Percentiles rank a stretch among this genome's conserved stretches.
Conservation (phyloP, 163 green algal genomes). For the Coccomyxa subellipsoidea region DNA sequence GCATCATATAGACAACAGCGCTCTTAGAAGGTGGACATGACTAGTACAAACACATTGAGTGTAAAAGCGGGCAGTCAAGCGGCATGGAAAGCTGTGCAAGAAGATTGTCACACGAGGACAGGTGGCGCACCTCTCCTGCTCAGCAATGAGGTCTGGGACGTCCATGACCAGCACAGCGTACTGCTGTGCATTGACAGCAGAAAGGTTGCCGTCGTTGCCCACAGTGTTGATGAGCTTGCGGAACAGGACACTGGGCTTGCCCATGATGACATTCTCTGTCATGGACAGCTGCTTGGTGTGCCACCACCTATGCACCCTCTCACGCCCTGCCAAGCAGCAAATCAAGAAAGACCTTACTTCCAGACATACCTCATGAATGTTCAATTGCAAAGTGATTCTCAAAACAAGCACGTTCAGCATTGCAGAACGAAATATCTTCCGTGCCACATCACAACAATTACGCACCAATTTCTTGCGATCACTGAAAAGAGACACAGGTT, state of each 20-base stretch:
- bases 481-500: too few species aligned
- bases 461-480: too few species aligned
- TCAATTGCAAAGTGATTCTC: too few species aligned
- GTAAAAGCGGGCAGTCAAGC: too few species aligned
- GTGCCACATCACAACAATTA: too few species aligned
- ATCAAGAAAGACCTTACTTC: background rate
- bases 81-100: too few species aligned
- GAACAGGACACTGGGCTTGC: slow-evolving; percentile 57
- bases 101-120: background rate
- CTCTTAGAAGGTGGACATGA: too few species aligned
- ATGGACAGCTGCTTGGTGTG: slow-evolving; percentile 11
- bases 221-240: slow-evolving; percentile 37
- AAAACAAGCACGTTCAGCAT: too few species aligned
- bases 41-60: too few species aligned
- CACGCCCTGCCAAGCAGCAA: slow-evolving; percentile 6
- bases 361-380: too few species aligned
- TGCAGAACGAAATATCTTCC: too few species aligned
- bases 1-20: background rate
- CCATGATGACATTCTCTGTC: slow-evolving; percentile 9
- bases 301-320: slow-evolving; percentile 30
- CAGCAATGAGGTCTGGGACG: slow-evolving; percentile 32
- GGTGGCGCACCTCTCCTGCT: slow-evolving; percentile 15
- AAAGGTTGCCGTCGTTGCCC: slow-evolving; percentile 22
- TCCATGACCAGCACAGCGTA: slow-evolving; percentile 64
- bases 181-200: slow-evolving; percentile 62